Percentiles rank a stretch among this genome's conserved stretches.
These are phyloP conservation scores for Hypholoma sublateritium DNA, from an alignment of 768 basidiomycete genomes.

Conservation along the genomic window DNA sequence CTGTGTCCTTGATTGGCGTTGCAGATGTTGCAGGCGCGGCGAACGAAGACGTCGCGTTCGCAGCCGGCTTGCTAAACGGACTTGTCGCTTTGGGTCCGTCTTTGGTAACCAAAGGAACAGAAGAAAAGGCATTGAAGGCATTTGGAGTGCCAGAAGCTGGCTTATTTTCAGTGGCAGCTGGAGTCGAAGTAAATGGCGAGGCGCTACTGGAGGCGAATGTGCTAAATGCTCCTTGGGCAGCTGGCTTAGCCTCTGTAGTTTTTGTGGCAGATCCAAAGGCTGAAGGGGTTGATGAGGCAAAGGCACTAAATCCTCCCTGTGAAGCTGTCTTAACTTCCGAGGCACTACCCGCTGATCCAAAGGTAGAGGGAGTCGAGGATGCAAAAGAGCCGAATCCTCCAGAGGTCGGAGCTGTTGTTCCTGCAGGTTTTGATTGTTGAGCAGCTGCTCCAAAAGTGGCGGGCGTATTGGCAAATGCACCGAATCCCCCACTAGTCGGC, in stretches of 20 bases:
- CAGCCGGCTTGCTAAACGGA: neutral
- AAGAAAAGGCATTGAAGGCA: neutral
- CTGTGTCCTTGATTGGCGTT: neutral
- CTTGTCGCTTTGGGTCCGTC: conserved; percentile 4
- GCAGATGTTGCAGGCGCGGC: conserved; percentile 1
- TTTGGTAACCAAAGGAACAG: conserved; percentile 13
- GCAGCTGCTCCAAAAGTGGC: conserved; percentile 10
- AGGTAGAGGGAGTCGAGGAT: conserved; percentile 25
- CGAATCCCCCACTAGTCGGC: conserved; percentile 17
- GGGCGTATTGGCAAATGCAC: conserved; percentile 19
- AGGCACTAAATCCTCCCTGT: neutral
- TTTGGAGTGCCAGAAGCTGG: conserved; percentile 5
- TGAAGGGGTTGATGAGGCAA: neutral
- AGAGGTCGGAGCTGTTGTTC: conserved; percentile 1
- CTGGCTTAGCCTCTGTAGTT: neutral
- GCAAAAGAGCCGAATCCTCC: conserved; percentile 28
- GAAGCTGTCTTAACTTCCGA: neutral
- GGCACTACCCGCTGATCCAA: conserved; percentile 1
- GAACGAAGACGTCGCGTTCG: neutral
- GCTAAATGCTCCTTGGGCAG: no score
- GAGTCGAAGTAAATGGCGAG: no score
- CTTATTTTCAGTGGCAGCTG: neutral
- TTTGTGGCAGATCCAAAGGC: neutral
- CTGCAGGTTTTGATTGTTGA: neutral
- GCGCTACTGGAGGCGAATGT: no score